A percentile compares a stretch with the other conserved stretches of the same genome.
These are phyloP conservation scores for Cladochytrium tenue DNA, from an alignment of 371 early-diverging fungal genomes.

Conservation along the genomic window DNA sequence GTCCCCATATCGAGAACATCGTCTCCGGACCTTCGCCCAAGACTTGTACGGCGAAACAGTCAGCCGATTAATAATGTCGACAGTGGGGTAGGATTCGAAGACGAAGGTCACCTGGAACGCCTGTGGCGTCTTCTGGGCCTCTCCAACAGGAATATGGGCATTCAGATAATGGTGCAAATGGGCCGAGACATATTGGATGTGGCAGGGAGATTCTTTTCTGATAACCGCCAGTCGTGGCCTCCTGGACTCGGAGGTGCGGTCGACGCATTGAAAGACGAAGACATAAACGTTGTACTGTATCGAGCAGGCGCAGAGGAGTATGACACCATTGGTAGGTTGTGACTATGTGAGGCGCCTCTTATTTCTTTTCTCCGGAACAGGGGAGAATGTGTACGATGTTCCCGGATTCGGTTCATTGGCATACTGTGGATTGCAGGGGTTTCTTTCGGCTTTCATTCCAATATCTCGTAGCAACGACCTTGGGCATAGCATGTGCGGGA, in stretches of 20 bases:
- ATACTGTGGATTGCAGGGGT: constrained; percentile 93
- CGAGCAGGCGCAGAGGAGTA: constrained; percentile 83
- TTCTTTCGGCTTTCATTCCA: constrained; percentile 72
- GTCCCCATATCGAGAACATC: neutral
- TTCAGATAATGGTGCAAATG: constrained; percentile 45
- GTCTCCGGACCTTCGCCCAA: neutral
- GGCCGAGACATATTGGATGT: constrained; percentile 42
- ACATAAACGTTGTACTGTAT: constrained; percentile 81
- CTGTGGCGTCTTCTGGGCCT: constrained; percentile 46
- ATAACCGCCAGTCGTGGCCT: constrained; percentile 31
- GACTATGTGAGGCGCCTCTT: too few species aligned
- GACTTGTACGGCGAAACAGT: constrained; percentile 6
- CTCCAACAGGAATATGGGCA: constrained; percentile 29
- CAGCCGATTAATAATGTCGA: neutral
- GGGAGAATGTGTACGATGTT: constrained; percentile 80
- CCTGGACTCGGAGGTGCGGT: constrained; percentile 51
- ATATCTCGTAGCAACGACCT: constrained; percentile 84
- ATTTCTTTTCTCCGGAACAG: constrained; percentile 24
- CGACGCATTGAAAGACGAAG: constrained; percentile 52
- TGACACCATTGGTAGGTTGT: constrained; percentile 57
- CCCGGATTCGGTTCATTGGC: constrained; percentile 78
- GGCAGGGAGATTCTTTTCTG: constrained; percentile 31
- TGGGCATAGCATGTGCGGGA: constrained; percentile 87
- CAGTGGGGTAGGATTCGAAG: neutral
- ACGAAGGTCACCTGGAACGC: constrained; percentile 30